Conservation (phyloP, 257 asterid genomes). For the Verbascum thapsus region DNA sequence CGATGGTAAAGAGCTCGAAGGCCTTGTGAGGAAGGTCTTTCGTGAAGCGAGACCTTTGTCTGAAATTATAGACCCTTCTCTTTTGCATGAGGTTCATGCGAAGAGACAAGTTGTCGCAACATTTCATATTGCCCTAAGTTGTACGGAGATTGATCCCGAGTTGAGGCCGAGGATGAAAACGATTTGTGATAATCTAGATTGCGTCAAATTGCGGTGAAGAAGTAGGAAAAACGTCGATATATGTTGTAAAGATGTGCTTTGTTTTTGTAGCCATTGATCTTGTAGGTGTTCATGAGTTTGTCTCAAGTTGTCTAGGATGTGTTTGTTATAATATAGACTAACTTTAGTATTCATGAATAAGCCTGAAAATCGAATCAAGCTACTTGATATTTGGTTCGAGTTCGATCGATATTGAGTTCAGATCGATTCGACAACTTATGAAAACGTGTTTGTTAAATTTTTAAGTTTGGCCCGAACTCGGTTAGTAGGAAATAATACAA, state of each 20-base stretch:
- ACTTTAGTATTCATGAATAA: too few species aligned
- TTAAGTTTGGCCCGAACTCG: too few species aligned
- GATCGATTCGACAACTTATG: too few species aligned
- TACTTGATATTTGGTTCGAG: too few species aligned
- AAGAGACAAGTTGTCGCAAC: constrained; percentile 88
- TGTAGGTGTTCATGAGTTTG: constrained; percentile 7
- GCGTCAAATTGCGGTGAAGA: constrained; percentile 47
- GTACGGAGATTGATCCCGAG: constrained; percentile 85
- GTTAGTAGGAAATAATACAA: too few species aligned
- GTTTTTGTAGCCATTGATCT: constrained; percentile 21
- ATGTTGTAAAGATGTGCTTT: constrained; percentile 26
- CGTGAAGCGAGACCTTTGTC: constrained; percentile 77
- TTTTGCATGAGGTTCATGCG: constrained; percentile 78
- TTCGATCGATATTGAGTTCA: too few species aligned
- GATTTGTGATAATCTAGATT: constrained; percentile 77
- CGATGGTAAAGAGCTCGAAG: constrained; percentile 67
- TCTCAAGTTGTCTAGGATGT: background rate
- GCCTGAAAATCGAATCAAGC: too few species aligned
- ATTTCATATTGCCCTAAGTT: constrained; percentile 74
- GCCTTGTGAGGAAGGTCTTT: constrained; percentile 68
- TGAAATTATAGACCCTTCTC: constrained; percentile 73
- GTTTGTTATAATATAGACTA: background rate
- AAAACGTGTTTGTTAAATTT: too few species aligned
- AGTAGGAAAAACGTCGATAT: constrained; percentile 1
- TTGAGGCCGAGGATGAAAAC: constrained; percentile 86